A percentile compares a stretch with the other conserved stretches of the same genome.
phyloP scores from a whole-genome alignment of 78 protist species.

The Dictyostelium brefeldianum region DNA sequence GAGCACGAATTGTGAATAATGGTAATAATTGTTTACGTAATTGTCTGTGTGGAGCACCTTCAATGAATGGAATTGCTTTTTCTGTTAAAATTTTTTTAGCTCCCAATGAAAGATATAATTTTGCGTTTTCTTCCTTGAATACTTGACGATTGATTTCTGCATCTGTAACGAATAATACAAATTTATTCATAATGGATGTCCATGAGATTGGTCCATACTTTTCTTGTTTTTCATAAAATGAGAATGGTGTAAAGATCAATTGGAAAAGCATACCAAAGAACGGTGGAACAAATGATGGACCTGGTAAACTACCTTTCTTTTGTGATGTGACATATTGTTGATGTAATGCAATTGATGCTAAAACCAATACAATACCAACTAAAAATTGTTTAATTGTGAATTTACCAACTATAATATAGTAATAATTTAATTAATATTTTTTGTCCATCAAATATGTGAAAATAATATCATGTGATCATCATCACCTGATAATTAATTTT shows the following conservation, averaged over 20 bases:
- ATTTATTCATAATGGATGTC: slow-evolving; percentile 70
- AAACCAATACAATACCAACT: slow-evolving; percentile 57
- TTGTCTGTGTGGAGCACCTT: slow-evolving; percentile 81
- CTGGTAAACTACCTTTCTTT: slow-evolving; percentile 79
- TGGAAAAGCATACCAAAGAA: slow-evolving; percentile 83
- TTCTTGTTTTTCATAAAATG: slow-evolving; percentile 76
- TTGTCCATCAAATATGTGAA: too few relatives aligned
- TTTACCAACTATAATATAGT: too few relatives aligned
- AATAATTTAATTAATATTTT: background rate
- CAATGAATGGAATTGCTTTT: slow-evolving; percentile 79
- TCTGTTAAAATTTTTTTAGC: slow-evolving; percentile 80
- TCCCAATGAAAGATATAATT: slow-evolving; percentile 46
- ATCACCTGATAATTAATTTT: too few relatives aligned
- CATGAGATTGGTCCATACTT: slow-evolving; percentile 82
- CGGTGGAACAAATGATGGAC: slow-evolving; percentile 83
- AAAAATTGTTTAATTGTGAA: slow-evolving; percentile 64
- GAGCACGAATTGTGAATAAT: slow-evolving; percentile 85
- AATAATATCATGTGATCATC: too few relatives aligned
- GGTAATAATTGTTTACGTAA: slow-evolving; percentile 78
- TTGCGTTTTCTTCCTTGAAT: slow-evolving; percentile 74
- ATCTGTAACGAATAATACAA: slow-evolving; percentile 74
- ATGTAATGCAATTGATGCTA: slow-evolving; percentile 52
- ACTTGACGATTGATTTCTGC: slow-evolving; percentile 79
- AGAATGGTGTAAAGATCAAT: slow-evolving; percentile 78
- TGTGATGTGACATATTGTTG: slow-evolving; percentile 44